Evolutionary conservation across 768 basidiomycete genomes (phyloP), one percentile per base, ranked within the genome.

Genomic region (Vararia minispora): DNA sequence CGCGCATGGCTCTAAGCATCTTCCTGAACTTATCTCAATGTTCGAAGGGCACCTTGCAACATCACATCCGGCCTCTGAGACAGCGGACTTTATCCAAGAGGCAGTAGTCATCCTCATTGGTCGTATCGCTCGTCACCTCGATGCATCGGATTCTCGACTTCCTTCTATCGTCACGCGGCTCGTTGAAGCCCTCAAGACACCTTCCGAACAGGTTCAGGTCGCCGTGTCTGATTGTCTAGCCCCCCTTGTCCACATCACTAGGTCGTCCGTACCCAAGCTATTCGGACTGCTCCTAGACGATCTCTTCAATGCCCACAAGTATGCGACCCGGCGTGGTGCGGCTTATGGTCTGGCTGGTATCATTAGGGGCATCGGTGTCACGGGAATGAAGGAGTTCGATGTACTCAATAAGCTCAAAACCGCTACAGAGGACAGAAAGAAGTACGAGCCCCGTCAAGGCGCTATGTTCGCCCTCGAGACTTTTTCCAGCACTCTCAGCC

Each of bases 381-480:
- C 74, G 0, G 75, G 79, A 0, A 75, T 98, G 63, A 89, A 91
- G 55, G 79, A 90, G 53, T 84, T 81, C 54, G 67, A 80, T 37
- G 63, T 97, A 29, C 74, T 95, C 45, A 64, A 63, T 8, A 76
- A 82, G 16, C 64, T 99, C 8, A 72, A 74, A 33, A 63, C 68
- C 18, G 87, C 85, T 2, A 64, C 81, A 3, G 90, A 90, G 44
- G 90, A 97, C 55, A 98, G 95, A 63, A 88, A 89, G 52, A 66
- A 68, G 10, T 87, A 74, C 52, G 86, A 94, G 55, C 65, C 83
- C 9, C 73, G 92, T 28, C 91, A 98, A 59, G 95, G 92, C 12
- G 85, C 88, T 26, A 75, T 97, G 72, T 95, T 99, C 52, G 85
- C 84, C 1, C 85, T 95, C 47, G 94, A 98, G 61, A 92, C 89